phyloP scores from a whole-genome alignment of 2,329 filamentous ascomycete genomes.

The Scorias spongiosa region DNA sequence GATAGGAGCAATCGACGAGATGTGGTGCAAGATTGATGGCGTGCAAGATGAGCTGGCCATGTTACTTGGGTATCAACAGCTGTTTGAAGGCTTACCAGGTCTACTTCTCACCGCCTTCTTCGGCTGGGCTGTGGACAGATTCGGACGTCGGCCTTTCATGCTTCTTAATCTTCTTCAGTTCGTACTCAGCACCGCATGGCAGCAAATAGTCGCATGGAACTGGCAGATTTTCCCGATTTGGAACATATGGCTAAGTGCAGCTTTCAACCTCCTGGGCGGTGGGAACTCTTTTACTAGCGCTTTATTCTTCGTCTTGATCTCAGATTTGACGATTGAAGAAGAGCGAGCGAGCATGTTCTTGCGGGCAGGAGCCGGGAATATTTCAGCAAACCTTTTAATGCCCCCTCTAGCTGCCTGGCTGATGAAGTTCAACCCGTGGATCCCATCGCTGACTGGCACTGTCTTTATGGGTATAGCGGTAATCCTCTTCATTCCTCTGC shows the following conservation, averaged over 20 bases:
- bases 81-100: too few relatives aligned
- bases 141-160: too few relatives aligned
- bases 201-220: too few relatives aligned
- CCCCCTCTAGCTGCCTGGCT: slow-evolving; percentile 19
- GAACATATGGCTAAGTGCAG: too few relatives aligned
- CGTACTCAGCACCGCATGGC: too few relatives aligned
- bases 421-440: slow-evolving; percentile 21
- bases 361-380: slow-evolving; percentile 13
- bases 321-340: slow-evolving; percentile 17
- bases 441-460: slow-evolving; percentile 15
- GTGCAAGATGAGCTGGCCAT: slow-evolving; percentile 40
- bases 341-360: slow-evolving; percentile 17
- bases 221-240: too few relatives aligned
- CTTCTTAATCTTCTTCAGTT: too few relatives aligned
- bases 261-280: slow-evolving; percentile 17
- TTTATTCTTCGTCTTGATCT: slow-evolving; percentile 15
- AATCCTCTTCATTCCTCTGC: slow-evolving; percentile 10
- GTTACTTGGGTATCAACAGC: too few relatives aligned
- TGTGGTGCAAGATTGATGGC: slow-evolving; percentile 32
- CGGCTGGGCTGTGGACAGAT: too few relatives aligned
- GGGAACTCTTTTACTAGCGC: slow-evolving; percentile 12
- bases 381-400: slow-evolving; percentile 17
- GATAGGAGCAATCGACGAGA: slow-evolving; percentile 23
- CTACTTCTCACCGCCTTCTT: too few relatives aligned
- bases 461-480: slow-evolving; percentile 6